These are phyloP conservation scores for Zasmidium angulare DNA, from an alignment of 2,329 filamentous ascomycete genomes.

Conservation along the genomic window DNA sequence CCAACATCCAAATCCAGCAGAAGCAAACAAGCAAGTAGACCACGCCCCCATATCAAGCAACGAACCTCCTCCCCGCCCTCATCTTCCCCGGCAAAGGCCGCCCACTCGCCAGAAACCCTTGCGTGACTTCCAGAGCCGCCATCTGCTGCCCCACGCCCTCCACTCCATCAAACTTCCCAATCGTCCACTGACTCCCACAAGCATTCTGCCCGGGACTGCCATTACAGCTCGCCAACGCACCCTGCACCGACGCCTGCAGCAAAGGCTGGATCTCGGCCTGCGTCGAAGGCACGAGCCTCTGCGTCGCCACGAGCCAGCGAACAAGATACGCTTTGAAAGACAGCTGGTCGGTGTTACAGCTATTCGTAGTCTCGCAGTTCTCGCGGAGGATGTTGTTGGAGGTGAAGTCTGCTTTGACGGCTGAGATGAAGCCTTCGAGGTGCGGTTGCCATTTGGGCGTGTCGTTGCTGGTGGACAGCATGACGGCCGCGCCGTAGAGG, in stretches of 20 bases:
- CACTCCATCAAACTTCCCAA: slow-evolving; percentile 41
- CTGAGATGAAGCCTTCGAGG: slow-evolving; percentile 26
- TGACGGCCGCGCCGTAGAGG: slow-evolving; percentile 48
- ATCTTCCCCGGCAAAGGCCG: not conserved
- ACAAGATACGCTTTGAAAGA: slow-evolving; percentile 47
- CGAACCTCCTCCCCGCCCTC: not conserved
- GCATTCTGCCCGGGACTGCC: not conserved
- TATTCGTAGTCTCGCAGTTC: slow-evolving; percentile 42
- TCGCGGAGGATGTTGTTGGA: slow-evolving; percentile 44
- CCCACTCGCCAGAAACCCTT: slow-evolving; percentile 37
- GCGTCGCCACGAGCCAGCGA: slow-evolving; percentile 48
- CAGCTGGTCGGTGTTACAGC: slow-evolving; percentile 47
- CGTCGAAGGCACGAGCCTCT: slow-evolving; percentile 2
- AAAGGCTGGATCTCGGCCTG: slow-evolving; percentile 9
- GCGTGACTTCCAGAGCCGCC: slow-evolving; percentile 53
- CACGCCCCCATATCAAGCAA: not conserved
- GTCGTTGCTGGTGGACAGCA: slow-evolving; percentile 41
- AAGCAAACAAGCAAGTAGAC: not conserved
- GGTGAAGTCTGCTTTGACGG: slow-evolving; percentile 40
- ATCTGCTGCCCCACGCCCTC: slow-evolving; percentile 57
- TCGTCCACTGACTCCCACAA: slow-evolving; percentile 45
- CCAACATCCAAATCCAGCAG: not conserved
- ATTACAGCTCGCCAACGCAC: slow-evolving; percentile 36
- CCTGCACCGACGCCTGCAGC: slow-evolving; percentile 46
- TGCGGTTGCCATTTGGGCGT: slow-evolving; percentile 21